Evolutionary conservation across 306 rosid genomes (phyloP).

Genomic region (Sindora glabra): DNA sequence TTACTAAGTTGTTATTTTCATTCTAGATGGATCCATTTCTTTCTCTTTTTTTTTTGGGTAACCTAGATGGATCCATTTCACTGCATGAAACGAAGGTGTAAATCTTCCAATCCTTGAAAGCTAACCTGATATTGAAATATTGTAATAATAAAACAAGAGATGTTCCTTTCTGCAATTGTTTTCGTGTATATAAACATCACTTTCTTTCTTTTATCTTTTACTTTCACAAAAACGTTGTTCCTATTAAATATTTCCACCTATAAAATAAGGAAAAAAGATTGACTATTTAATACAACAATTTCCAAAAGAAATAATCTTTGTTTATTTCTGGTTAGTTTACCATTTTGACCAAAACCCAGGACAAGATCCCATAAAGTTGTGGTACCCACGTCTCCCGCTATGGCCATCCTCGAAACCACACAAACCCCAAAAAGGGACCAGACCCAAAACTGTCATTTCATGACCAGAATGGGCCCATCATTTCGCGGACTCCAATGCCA

Average conservation of each 20-base stretch:
- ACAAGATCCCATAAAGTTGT: not conserved
- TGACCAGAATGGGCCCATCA: not conserved
- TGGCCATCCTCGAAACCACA: constrained; percentile 3
- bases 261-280: not conserved
- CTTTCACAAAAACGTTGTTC: not conserved
- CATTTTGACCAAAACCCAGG: not conserved
- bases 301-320: not conserved
- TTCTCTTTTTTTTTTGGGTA: too few relatives aligned
- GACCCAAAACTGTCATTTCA: constrained; percentile 19
- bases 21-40: too few relatives aligned
- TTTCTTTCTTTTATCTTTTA: not conserved
- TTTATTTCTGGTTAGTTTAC: not conserved
- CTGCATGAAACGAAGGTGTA: too few relatives aligned
- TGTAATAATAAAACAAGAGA: too few relatives aligned
- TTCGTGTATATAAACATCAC: not conserved
- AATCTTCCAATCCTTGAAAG: not conserved
- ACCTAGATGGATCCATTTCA: too few relatives aligned
- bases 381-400: not conserved
- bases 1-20: too few relatives aligned
- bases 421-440: not conserved
- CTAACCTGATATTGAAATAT: too few relatives aligned
- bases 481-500: constrained; percentile 13
- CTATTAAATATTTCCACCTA: too few relatives aligned
- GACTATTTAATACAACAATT: not conserved
- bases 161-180: not conserved